Percentiles rank a stretch among this genome's conserved stretches.
Evolutionary conservation across 768 basidiomycete genomes (phyloP).

Genomic region (Hysterangium stoloniferum): DNA sequence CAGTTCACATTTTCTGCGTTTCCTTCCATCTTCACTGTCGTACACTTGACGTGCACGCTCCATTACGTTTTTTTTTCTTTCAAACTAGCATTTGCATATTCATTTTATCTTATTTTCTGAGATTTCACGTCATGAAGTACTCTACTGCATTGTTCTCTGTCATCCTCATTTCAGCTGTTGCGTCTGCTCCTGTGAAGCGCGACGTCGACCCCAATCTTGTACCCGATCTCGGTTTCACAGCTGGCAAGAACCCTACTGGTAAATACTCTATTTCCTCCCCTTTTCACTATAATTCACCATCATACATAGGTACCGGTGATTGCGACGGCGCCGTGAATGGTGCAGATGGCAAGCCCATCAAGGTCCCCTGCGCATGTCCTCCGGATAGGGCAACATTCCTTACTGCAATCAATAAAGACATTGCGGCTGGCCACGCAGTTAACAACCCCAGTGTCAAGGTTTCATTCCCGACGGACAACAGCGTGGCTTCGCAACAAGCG

Average conservation of each 20-base stretch:
- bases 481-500: constrained; percentile 13
- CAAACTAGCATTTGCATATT: no score
- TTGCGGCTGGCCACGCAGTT: constrained; percentile 8
- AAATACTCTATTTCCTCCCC: constrained; percentile 17
- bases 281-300: not conserved
- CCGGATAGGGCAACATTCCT: constrained; percentile 27
- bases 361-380: constrained; percentile 60
- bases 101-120: no score
- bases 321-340: constrained; percentile 59
- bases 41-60: no score
- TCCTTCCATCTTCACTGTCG: no score
- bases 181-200: constrained; percentile 35
- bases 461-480: constrained; percentile 20
- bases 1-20: no score
- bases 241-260: constrained; percentile 57
- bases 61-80: no score
- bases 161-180: constrained; percentile 29
- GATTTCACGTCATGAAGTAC: constrained; percentile 28
- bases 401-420: not conserved
- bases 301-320: constrained; percentile 45
- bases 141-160: constrained; percentile 21
- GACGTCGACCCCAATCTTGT: constrained; percentile 45
- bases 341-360: constrained; percentile 45
- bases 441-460: constrained; percentile 20
- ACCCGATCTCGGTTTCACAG: constrained; percentile 48